Percentiles rank a stretch among this genome's conserved stretches.
Conservation (phyloP, 495 filamentous ascomycete genomes). For the Bombardia bombarda region DNA sequence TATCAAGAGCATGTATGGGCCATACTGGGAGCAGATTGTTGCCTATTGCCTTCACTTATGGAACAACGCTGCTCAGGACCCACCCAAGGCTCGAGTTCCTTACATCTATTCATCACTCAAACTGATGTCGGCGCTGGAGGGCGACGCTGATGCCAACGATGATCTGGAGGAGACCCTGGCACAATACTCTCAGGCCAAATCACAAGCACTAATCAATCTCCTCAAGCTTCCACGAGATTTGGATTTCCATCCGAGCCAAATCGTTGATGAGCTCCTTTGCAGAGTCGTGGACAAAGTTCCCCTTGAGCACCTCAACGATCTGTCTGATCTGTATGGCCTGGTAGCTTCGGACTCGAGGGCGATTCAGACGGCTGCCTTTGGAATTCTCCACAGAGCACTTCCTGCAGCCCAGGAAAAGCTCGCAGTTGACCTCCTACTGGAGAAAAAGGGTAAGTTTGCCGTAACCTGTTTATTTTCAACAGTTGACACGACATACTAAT, state of each 20-base stretch:
- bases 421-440: constrained; percentile 71
- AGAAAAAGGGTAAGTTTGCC: constrained; percentile 47
- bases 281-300: constrained; percentile 55
- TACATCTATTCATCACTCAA: constrained; percentile 62
- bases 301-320: constrained; percentile 42
- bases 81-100: constrained; percentile 38
- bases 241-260: constrained; percentile 28
- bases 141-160: constrained; percentile 65
- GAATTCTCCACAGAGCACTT: constrained; percentile 68
- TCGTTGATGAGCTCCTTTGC: constrained; percentile 61
- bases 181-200: constrained; percentile 39
- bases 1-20: constrained; percentile 71
- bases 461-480: not conserved
- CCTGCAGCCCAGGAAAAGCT: constrained; percentile 71
- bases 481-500: too few species aligned
- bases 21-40: constrained; percentile 69
- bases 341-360: constrained; percentile 65
- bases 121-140: constrained; percentile 54
- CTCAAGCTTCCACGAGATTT: constrained; percentile 39
- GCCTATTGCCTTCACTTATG: constrained; percentile 50
- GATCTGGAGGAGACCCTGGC: constrained; percentile 71
- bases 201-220: constrained; percentile 52
- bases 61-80: constrained; percentile 32
- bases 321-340: constrained; percentile 58
- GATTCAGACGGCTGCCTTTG: constrained; percentile 75